A percentile compares a stretch with the other conserved stretches of the same genome.
Evolutionary conservation across 345 rosid species (phyloP).

Genomic region (Lagerstroemia speciosa): DNA sequence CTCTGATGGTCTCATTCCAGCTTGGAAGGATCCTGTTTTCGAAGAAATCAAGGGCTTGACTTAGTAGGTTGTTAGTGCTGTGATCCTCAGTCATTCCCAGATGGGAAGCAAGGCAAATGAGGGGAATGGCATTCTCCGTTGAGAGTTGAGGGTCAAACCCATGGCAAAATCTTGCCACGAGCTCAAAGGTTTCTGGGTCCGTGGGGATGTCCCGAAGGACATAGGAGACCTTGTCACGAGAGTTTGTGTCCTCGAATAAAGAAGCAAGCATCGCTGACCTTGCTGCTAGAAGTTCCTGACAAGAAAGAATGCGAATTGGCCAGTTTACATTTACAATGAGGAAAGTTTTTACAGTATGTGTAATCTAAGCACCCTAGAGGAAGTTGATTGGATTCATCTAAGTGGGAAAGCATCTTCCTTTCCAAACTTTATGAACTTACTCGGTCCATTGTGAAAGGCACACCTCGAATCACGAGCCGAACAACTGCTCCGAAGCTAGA

Average conservation of each 20-base stretch:
- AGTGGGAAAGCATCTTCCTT: not conserved
- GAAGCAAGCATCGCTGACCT: constrained; percentile 53
- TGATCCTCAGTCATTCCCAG: constrained; percentile 65
- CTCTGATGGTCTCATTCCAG: constrained; percentile 78
- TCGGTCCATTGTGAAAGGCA: constrained; percentile 31
- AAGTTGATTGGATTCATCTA: not conserved
- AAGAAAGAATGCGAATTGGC: not conserved
- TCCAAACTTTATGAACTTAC: constrained; percentile 28
- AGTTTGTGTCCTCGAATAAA: constrained; percentile 31
- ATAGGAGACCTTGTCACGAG: constrained; percentile 18
- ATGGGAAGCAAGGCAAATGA: constrained; percentile 46
- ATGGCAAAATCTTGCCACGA: constrained; percentile 59
- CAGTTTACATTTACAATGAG: not conserved
- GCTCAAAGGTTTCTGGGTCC: constrained; percentile 47
- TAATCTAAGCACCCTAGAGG: not conserved
- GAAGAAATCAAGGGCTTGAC: constrained; percentile 36
- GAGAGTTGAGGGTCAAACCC: constrained; percentile 40
- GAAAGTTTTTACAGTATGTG: not conserved
- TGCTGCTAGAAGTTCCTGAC: constrained; percentile 50
- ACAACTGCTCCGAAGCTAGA: constrained; percentile 23
- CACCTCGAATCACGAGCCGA: constrained; percentile 24
- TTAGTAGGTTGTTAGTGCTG: constrained; percentile 46
- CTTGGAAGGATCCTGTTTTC: constrained; percentile 41
- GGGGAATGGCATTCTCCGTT: constrained; percentile 48
- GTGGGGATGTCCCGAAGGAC: constrained; percentile 43